Evolutionary conservation across 1,139 yeast species (phyloP).

Genomic region (Candida tetrigidarum): DNA sequence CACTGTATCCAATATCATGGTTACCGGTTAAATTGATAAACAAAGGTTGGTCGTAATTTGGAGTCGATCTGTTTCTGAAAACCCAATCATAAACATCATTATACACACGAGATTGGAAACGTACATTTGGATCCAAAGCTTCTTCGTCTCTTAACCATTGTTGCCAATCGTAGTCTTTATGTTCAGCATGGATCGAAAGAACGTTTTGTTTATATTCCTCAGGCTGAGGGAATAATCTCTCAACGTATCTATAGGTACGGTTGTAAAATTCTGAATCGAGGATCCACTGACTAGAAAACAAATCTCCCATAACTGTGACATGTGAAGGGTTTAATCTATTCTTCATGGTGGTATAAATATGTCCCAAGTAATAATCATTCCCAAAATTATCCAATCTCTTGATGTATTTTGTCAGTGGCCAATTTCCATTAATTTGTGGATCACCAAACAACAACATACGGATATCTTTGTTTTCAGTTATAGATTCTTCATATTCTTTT

Average conservation of each 20-base stretch:
- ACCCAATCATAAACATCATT: constrained; percentile 72
- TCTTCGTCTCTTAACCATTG: constrained; percentile 44
- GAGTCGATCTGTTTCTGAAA: constrained; percentile 32
- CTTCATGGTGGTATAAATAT: constrained; percentile 71
- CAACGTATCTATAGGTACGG: constrained; percentile 73
- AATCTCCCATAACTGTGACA: constrained; percentile 91
- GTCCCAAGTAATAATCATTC: constrained; percentile 87
- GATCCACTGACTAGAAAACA: constrained; percentile 97
- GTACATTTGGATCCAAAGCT: constrained; percentile 41
- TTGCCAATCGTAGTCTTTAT: constrained; percentile 60
- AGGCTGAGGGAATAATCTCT: constrained; percentile 63
- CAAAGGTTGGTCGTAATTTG: constrained; percentile 51
- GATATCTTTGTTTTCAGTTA: constrained; percentile 42
- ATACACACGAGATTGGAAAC: constrained; percentile 55
- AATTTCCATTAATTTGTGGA: constrained; percentile 92
- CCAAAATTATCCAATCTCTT: constrained; percentile 84
- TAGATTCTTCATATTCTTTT: too few species aligned
- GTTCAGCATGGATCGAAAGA: constrained; percentile 48
- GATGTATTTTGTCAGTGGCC: constrained; percentile 71
- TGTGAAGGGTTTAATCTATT: constrained; percentile 69
- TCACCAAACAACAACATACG: constrained; percentile 86
- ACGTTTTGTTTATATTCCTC: constrained; percentile 51
- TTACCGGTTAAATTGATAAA: constrained; percentile 89
- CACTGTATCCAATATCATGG: constrained; percentile 95
- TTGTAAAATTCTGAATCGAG: constrained; percentile 81